phyloP scores from a whole-genome alignment of 192 early-diverging fungal genomes.

The Thamnidium elegans region DNA sequence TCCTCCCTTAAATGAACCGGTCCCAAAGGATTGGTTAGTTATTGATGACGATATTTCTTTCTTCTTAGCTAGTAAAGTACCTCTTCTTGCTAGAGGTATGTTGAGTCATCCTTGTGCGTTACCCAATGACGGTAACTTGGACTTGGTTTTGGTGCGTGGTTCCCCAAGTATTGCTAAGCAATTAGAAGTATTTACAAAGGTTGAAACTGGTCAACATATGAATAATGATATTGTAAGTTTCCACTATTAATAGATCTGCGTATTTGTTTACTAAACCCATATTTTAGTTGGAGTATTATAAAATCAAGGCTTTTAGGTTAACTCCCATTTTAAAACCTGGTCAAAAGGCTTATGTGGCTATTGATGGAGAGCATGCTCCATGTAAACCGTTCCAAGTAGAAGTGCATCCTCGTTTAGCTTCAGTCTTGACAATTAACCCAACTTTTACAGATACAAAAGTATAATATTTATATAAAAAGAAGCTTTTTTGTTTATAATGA shows the following conservation, averaged over 20 bases:
- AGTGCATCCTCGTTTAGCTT: slow-evolving; percentile 46
- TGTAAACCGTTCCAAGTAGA: slow-evolving; percentile 55
- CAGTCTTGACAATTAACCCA: slow-evolving; percentile 38
- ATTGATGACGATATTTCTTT: slow-evolving; percentile 42
- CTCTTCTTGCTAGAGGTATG: slow-evolving; percentile 45
- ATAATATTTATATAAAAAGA: neutral
- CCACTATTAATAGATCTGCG: neutral
- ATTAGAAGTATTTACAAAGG: slow-evolving; percentile 37
- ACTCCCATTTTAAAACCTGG: slow-evolving; percentile 32
- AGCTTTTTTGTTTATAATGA: no score
- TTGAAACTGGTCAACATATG: slow-evolving; percentile 49
- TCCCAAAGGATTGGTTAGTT: slow-evolving; percentile 44
- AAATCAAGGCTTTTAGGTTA: slow-evolving; percentile 55
- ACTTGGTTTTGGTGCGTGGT: slow-evolving; percentile 41
- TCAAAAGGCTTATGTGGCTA: slow-evolving; percentile 41
- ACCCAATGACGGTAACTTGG: slow-evolving; percentile 53
- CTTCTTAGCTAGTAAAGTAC: slow-evolving; percentile 47
- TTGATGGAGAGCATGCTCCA: slow-evolving; percentile 57
- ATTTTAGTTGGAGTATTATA: slow-evolving; percentile 54
- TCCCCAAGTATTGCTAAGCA: slow-evolving; percentile 25
- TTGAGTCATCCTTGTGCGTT: slow-evolving; percentile 47
- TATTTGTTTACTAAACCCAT: neutral
- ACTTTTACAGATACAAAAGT: slow-evolving; percentile 10
- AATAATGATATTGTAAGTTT: slow-evolving; percentile 41
- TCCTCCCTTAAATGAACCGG: slow-evolving; percentile 30